A percentile compares a stretch with the other conserved stretches of the same genome.
Evolutionary conservation across 495 filamentous ascomycete species (phyloP).

Genomic region (Aspergillus nanangensis): DNA sequence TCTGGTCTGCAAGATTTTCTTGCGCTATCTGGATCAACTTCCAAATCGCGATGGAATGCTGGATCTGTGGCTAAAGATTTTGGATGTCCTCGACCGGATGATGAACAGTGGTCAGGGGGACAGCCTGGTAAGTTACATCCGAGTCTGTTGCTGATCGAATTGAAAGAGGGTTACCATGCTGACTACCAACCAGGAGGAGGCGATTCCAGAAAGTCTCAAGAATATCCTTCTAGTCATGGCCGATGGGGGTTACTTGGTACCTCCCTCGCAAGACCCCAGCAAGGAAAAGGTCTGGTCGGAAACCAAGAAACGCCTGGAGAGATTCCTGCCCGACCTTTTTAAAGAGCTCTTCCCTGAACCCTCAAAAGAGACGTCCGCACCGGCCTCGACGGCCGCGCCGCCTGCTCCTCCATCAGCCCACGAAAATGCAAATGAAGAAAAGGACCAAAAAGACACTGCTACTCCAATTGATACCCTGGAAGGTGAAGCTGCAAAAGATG

Average conservation of each 20-base stretch:
- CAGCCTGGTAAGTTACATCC: constrained; percentile 61
- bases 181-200: constrained; percentile 65
- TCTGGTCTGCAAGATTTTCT: constrained; percentile 88
- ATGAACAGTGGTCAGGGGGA: constrained; percentile 96
- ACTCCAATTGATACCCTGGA: neutral
- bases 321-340: constrained; percentile 79
- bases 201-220: constrained; percentile 91
- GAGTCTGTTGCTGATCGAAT: neutral
- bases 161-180: neutral
- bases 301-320: constrained; percentile 84
- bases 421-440: constrained; percentile 1
- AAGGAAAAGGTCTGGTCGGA: constrained; percentile 51
- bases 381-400: constrained; percentile 17
- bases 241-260: constrained; percentile 78
- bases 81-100: constrained; percentile 91
- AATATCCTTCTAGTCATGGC: constrained; percentile 97
- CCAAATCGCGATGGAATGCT: constrained; percentile 88
- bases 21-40: constrained; percentile 86
- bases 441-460: constrained; percentile 2
- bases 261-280: constrained; percentile 45
- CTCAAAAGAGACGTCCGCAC: constrained; percentile 20
- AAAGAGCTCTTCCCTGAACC: constrained; percentile 44
- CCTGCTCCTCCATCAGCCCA: constrained; percentile 8
- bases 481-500: constrained; percentile 1
- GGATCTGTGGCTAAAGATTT: constrained; percentile 85